These are phyloP conservation scores for Balansia obtecta DNA, from an alignment of 2,329 filamentous ascomycete species.

Conservation along the genomic window DNA sequence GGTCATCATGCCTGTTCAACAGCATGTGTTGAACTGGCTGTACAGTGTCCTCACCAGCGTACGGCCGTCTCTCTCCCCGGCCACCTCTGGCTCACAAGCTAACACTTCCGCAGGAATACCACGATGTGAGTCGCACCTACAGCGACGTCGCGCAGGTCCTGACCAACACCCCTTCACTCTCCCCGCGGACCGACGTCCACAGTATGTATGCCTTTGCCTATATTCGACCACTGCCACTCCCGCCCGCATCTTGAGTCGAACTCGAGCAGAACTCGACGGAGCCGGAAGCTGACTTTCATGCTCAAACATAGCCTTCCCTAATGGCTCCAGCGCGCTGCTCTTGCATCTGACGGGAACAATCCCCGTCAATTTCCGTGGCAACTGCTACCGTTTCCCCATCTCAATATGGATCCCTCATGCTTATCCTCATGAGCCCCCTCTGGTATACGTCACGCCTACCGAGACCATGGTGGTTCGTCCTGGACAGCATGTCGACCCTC, in stretches of 20 bases:
- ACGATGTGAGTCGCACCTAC: constrained; percentile 85
- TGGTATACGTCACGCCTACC: constrained; percentile 80
- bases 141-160: constrained; percentile 79
- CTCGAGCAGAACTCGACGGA: neutral
- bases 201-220: constrained; percentile 43
- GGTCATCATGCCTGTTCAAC: constrained; percentile 56
- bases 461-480: constrained; percentile 81
- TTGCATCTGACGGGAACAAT: constrained; percentile 78
- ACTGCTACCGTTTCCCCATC: constrained; percentile 80
- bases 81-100: constrained; percentile 2
- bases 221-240: no score
- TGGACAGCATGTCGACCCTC: constrained; percentile 87
- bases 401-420: constrained; percentile 86
- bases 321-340: constrained; percentile 75
- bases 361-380: constrained; percentile 82
- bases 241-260: no score
- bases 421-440: constrained; percentile 75
- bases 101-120: constrained; percentile 60
- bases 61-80: constrained; percentile 15
- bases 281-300: constrained; percentile 5
- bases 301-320: constrained; percentile 65
- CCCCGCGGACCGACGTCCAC: constrained; percentile 86
- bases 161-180: constrained; percentile 64
- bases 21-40: constrained; percentile 88
- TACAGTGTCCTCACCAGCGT: constrained; percentile 81